phyloP scores from a whole-genome alignment of 202 grass and related monocot species.

The Carex arenaria region DNA sequence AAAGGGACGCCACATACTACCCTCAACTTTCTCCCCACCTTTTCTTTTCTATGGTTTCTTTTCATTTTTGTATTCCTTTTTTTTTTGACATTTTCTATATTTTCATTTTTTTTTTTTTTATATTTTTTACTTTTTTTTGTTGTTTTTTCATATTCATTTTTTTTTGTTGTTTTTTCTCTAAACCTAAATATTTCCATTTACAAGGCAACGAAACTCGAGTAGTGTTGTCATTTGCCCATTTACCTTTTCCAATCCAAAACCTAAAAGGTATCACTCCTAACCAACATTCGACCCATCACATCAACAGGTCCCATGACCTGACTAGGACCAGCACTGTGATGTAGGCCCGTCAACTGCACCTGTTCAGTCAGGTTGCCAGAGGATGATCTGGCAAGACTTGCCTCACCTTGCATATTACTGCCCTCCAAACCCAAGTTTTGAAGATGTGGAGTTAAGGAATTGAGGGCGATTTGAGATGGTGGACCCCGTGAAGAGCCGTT shows the following conservation, averaged over 20 bases:
- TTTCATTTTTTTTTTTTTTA: slow-evolving; percentile 9
- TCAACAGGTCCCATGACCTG: slow-evolving; percentile 36
- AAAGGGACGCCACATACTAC: slow-evolving; percentile 19
- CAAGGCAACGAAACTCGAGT: slow-evolving; percentile 29
- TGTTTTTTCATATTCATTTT: slow-evolving; percentile 16
- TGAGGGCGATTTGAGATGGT: slow-evolving; percentile 41
- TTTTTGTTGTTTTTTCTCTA: slow-evolving; percentile 19
- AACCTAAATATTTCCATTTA: slow-evolving; percentile 34
- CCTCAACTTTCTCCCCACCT: not conserved
- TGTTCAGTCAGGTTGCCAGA: slow-evolving; percentile 47
- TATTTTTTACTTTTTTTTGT: slow-evolving; percentile 4
- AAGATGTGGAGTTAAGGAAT: slow-evolving; percentile 35
- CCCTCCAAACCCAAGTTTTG: slow-evolving; percentile 56
- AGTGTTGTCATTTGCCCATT: slow-evolving; percentile 18
- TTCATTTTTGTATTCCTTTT: slow-evolving; percentile 21
- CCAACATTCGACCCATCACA: slow-evolving; percentile 29
- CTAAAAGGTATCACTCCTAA: slow-evolving; percentile 58
- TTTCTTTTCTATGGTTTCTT: not conserved
- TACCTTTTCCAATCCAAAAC: slow-evolving; percentile 5
- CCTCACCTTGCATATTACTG: slow-evolving; percentile 32
- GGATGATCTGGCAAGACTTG: slow-evolving; percentile 52
- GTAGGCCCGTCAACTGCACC: slow-evolving; percentile 29
- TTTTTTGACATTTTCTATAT: slow-evolving; percentile 18
- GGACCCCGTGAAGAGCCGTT: slow-evolving; percentile 24
- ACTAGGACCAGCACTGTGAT: slow-evolving; percentile 23